These are phyloP conservation scores for Ustilago lituana DNA, from an alignment of 1,284 basidiomycete genomes.

Conservation along the genomic window DNA sequence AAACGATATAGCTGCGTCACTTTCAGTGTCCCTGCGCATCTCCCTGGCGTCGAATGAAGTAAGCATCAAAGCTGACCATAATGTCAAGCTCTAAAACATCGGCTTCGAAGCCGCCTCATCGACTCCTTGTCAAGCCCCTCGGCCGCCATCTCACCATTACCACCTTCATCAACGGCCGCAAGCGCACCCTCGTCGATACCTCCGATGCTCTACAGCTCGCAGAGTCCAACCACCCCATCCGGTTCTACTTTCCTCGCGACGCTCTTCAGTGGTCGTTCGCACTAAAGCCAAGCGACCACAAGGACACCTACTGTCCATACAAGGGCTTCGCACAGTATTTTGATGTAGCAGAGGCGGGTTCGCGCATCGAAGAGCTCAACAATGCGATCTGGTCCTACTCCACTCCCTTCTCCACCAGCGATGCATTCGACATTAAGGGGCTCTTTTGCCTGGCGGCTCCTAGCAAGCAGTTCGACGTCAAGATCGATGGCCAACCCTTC, in stretches of 20 bases:
- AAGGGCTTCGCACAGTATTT: conserved; percentile 44
- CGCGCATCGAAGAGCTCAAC: conserved; percentile 18
- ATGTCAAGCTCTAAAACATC: conserved; percentile 22
- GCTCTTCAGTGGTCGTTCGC: conserved; percentile 32
- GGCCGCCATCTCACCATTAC: conserved; percentile 29
- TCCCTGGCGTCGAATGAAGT: too few relatives aligned
- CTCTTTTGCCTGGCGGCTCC: conserved; percentile 38
- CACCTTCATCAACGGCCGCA: conserved; percentile 21
- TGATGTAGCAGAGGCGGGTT: conserved; percentile 23
- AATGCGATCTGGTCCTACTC: conserved; percentile 42
- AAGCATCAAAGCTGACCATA: not conserved
- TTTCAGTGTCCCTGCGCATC: too few relatives aligned
- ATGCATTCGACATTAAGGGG: conserved; percentile 28
- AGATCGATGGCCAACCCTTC: conserved; percentile 24
- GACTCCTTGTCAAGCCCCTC: conserved; percentile 27
- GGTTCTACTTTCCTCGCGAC: conserved; percentile 44
- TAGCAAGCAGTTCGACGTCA: conserved; percentile 13
- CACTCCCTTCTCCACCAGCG: conserved; percentile 28
- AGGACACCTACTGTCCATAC: conserved; percentile 44
- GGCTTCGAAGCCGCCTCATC: conserved; percentile 31
- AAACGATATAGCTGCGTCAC: too few relatives aligned
- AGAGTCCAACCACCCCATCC: conserved; percentile 35
- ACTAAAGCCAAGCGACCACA: conserved; percentile 21
- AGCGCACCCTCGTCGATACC: conserved; percentile 31
- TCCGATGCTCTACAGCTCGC: conserved; percentile 32